Conservation (phyloP, 2,329 filamentous ascomycete genomes). For the Cryoendolithus antarcticus region DNA sequence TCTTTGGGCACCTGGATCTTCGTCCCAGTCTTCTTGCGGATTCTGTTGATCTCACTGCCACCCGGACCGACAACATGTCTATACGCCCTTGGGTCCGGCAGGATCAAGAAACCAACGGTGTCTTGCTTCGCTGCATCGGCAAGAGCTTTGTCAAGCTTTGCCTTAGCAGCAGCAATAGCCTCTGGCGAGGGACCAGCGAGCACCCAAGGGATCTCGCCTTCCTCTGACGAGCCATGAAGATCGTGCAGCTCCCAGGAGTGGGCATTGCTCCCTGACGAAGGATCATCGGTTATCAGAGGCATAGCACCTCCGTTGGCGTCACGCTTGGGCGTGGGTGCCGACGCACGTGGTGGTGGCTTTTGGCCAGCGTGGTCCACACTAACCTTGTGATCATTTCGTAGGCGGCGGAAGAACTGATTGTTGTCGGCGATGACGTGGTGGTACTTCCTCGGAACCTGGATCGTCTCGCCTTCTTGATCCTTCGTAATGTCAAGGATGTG, state of each 20-base stretch:
- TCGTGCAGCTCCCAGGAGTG: conserved; percentile 80
- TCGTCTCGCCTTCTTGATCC: conserved; percentile 74
- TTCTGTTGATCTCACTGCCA: conserved; percentile 83
- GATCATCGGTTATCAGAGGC: conserved; percentile 87
- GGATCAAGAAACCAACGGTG: conserved; percentile 72
- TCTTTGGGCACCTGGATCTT: conserved; percentile 86
- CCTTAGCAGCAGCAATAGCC: conserved; percentile 69
- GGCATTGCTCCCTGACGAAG: conserved; percentile 42
- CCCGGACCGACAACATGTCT: conserved; percentile 80
- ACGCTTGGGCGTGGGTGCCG: conserved; percentile 33
- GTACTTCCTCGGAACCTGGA: conserved; percentile 69
- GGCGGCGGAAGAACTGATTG: conserved; percentile 82
- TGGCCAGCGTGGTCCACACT: conserved; percentile 85
- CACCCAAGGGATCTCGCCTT: conserved; percentile 66
- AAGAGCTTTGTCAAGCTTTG: conserved; percentile 59
- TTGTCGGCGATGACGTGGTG: conserved; percentile 82
- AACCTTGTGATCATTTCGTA: conserved; percentile 75
- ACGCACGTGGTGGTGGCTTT: conserved; percentile 57
- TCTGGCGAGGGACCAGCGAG: conserved; percentile 62
- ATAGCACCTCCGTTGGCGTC: conserved; percentile 45
- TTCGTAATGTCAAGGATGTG: conserved; percentile 71
- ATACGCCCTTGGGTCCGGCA: conserved; percentile 82
- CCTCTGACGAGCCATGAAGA: conserved; percentile 56
- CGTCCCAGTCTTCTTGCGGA: conserved; percentile 83
- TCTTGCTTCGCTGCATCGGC: conserved; percentile 57